Conservation (phyloP, 2,329 filamentous ascomycete species). For the Aureobasidium sp. region DNA sequence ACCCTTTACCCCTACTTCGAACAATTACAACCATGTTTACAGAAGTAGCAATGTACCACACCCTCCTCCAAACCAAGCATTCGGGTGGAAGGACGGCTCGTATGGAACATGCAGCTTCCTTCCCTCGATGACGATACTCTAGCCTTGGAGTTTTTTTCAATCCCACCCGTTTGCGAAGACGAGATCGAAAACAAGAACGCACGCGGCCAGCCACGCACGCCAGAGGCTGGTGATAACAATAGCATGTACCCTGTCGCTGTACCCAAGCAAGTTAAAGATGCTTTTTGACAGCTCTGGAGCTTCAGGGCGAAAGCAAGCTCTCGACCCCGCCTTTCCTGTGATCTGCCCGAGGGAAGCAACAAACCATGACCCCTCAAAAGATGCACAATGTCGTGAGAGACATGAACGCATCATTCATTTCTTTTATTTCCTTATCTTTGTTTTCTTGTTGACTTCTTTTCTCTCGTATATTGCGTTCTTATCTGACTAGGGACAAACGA, state of each 20-base stretch:
- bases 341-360: neutral
- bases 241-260: neutral
- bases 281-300: neutral
- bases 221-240: neutral
- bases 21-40: neutral
- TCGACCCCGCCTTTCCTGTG: neutral
- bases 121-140: neutral
- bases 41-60: neutral
- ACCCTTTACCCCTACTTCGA: neutral
- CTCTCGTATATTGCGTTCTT: neutral
- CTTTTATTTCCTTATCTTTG: neutral
- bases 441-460: neutral
- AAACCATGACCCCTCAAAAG: neutral
- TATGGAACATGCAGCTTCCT: neutral
- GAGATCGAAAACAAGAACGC: neutral
- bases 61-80: neutral
- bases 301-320: neutral
- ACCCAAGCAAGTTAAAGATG: too few relatives aligned
- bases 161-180: neutral
- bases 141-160: neutral
- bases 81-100: conserved; percentile 2
- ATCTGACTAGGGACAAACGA: neutral
- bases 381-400: neutral
- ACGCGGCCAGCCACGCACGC: neutral
- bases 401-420: neutral